Evolutionary conservation across 768 basidiomycete species (phyloP), one percentile per base, ranked within the genome.

Genomic region (Suillus placidus): DNA sequence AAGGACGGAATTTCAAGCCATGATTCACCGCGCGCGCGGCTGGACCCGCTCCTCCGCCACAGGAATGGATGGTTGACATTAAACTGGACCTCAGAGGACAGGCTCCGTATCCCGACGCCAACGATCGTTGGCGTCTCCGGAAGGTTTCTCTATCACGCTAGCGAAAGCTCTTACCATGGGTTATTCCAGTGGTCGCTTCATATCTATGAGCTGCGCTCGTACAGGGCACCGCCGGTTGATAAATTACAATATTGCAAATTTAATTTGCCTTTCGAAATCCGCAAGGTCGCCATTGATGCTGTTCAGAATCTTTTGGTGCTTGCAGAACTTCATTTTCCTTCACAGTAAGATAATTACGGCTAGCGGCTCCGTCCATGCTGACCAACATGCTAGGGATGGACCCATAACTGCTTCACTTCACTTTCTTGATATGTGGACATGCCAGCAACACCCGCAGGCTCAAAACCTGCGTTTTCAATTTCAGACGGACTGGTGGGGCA

Each of bases 341-440:
- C 75, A 16, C 68, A 70, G 76, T 64, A 60, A 58, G 76, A 64
- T 23, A 13, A 12, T 60, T 13, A 4, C 2, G 26, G 38, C 23
- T 23, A 45, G 43, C 23, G 3, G 10, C 8, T 63, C n/a, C 6
- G 26, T 18, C 18, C 26, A 40, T 30, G 23, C 38, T 60, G 57
- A 60, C 26, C 9, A 20, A 18, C 18, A 60, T 10, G 9, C 57
- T 68, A 77, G 76, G 54, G 72, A 71, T 61, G 69, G 69, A 4
- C 70, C 74, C 18, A 74, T 74, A 61, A 65, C 62, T 18, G 68
- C 71, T 67, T 64, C 68, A 20, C 52, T 89, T 68, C 85, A 85
- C 67, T 80, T 89, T 64, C 83, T 85, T 65, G 79, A 87, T 71
- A 73, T 88, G 60, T 84, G 83, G 78, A 79, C 78, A n/a, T 86